These are phyloP conservation scores for Leccinum boreale DNA, from an alignment of 768 basidiomycete species.

Conservation along the genomic window DNA sequence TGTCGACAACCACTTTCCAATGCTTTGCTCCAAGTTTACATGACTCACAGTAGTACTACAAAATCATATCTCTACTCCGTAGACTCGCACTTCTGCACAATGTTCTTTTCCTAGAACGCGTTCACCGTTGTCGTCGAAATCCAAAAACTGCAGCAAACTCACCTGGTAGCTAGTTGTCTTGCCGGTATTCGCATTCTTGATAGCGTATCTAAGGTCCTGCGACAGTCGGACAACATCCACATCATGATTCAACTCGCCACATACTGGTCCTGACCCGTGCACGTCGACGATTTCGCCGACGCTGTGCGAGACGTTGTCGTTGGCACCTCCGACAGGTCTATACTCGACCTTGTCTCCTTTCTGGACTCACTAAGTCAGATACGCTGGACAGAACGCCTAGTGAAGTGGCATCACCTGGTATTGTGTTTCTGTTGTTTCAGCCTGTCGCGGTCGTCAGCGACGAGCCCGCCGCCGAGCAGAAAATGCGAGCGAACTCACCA, in stretches of 20 bases:
- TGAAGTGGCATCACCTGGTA: conserved; percentile 20
- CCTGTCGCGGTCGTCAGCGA: conserved; percentile 11
- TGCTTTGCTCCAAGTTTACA: too few species aligned
- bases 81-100: conserved; percentile 27
- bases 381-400: too few species aligned
- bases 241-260: conserved; percentile 1
- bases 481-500: conserved; percentile 5
- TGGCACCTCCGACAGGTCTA: conserved; percentile 38
- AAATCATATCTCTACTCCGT: neutral
- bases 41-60: neutral
- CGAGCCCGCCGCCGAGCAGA: neutral
- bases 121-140: too few species aligned
- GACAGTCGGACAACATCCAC: neutral
- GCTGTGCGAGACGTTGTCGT: conserved; percentile 39
- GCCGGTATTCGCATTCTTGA: conserved; percentile 42
- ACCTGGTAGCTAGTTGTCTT: conserved; percentile 39
- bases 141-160: too few species aligned
- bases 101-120: conserved; percentile 34
- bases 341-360: conserved; percentile 44
- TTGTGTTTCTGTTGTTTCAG: conserved; percentile 14
- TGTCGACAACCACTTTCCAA: too few species aligned
- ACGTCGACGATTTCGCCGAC: conserved; percentile 34
- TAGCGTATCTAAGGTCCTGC: conserved; percentile 34
- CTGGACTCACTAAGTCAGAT: conserved; percentile 15
- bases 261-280: conserved; percentile 31